Base-by-base conservation (phyloP, 2,329 filamentous ascomycete genomes). In the Xylariomycetidae sp. region DNA sequence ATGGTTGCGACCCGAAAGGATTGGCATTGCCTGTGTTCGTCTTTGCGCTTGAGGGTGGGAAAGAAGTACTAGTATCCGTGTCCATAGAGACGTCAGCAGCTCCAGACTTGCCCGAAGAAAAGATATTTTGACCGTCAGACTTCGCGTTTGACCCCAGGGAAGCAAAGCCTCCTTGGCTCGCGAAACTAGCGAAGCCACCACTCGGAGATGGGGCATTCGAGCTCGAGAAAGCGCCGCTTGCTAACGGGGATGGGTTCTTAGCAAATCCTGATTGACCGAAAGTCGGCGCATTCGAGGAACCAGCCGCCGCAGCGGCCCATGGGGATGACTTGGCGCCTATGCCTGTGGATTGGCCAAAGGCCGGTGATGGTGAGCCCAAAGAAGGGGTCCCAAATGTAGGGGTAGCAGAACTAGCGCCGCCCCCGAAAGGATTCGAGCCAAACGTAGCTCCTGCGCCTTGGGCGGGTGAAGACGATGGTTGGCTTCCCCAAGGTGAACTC, bases 251-350 rank as follows among this genome's bases (percentile, higher is more conserved):
- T 24, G 50, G 44, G 5, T 50, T 29, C 32, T 56, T 60, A 6
- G 67, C 50, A 35, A 75, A 73, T 10, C 67, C 63, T 6, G 68
- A 55, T 48, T 78, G 72, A 2, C 75, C 75, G 53, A 80, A 79
- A 2, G 69, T 59, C 13, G 72, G 61, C 4, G 58, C 42, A 13
- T 53, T 48, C 19, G n/a, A n/a, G n/a, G 56, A 43, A 25, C 58
- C 46, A 5, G 60, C 41, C 4, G 61, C 54, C 14, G 47, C 59
- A 14, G 64, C 49, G 4, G 62, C 64, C 76, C 76, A 80, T 9
- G 72, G 72, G 5, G 76, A 79, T 3, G 61, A 45, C 40, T 67
- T 69, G 28, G 61, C 44, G 2, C 70, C 70, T 18, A 70, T 47
- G 10, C 62, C 60, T 6, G 68, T 62, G 12, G 72, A 60, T 42